phyloP scores from a whole-genome alignment of 2,329 filamentous ascomycete species.

The Pyrenophora seminiperda region DNA sequence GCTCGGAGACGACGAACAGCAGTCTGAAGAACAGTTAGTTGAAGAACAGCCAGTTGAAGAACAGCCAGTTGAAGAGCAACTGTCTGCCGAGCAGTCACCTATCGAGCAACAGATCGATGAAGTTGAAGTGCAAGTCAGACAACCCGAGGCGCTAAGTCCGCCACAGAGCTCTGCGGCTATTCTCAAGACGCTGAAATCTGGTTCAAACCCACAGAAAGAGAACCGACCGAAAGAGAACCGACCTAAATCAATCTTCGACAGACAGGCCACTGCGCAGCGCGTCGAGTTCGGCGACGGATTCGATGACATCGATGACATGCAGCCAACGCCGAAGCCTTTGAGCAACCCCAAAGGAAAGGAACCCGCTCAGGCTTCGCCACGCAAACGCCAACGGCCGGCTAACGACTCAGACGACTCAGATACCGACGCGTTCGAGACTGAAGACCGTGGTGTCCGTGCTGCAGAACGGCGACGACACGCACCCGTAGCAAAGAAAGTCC shows the following conservation, averaged over 20 bases:
- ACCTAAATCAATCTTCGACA: slow-evolving; percentile 46
- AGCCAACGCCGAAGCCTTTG: slow-evolving; percentile 31
- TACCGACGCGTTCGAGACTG: slow-evolving; percentile 54
- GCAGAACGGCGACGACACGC: slow-evolving; percentile 46
- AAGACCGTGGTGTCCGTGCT: slow-evolving; percentile 43
- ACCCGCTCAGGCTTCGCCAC: slow-evolving; percentile 30
- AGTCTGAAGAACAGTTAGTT: slow-evolving; percentile 5
- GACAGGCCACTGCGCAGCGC: slow-evolving; percentile 46
- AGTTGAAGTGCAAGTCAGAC: slow-evolving; percentile 11
- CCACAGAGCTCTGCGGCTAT: slow-evolving; percentile 30
- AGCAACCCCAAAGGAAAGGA: slow-evolving; percentile 36
- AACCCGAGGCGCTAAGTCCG: slow-evolving; percentile 16
- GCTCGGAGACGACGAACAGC: slow-evolving; percentile 11
- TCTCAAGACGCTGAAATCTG: slow-evolving; percentile 26
- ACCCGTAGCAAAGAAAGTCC: slow-evolving; percentile 35
- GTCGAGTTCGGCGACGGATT: slow-evolving; percentile 49
- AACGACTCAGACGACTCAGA: slow-evolving; percentile 31
- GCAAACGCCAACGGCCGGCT: slow-evolving; percentile 33
- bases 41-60: not conserved
- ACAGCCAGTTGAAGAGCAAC: not conserved
- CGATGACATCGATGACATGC: slow-evolving; percentile 38
- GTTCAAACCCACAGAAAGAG: slow-evolving; percentile 37
- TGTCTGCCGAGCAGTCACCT: not conserved
- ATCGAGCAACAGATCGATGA: slow-evolving; percentile 2
- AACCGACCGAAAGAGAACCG: slow-evolving; percentile 44